Evolutionary conservation across 2,329 filamentous ascomycete genomes (phyloP), one percentile per base, ranked within the genome.

Genomic region (Cordyceps sp.): DNA sequence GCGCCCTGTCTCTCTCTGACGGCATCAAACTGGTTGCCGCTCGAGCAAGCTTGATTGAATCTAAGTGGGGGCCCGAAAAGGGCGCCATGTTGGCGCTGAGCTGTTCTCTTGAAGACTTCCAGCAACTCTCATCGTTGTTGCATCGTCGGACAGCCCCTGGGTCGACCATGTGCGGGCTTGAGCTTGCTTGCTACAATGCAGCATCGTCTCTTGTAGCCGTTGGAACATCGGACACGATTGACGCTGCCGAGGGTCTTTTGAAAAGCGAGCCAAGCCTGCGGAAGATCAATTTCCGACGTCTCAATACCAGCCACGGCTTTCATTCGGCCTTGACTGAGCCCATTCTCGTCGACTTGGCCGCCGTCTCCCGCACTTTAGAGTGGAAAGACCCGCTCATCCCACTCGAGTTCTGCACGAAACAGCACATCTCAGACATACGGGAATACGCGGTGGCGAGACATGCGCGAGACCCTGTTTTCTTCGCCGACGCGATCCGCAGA

Each of bases 141-240:
- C 16, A 17, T 28, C 15, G 18, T 28, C 10, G 15, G 18, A 4
- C 26, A 14, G n/a, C n/a, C n/a, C n/a, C n/a, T n/a, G n/a, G n/a
- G 14, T 16, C 31, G 2, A 19, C 10, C 12, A 13, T 7, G 1
- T 14, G 6, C 22, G 22, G 19, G 2, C 6, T 43, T 10, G 41
- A 42, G 7, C 31, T 59, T 23, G 53, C 52, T 1, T 55, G 52
- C 35, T 49, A 46, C 24, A 55, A 55, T 29, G 47, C 48, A 2
- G 42, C 48, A 1, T 32, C 33, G 5, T 48, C 42, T 26, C 46
- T 48, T 17, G 50, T 50, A 2, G 27, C 54, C 3, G 52, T 45
- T 7, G 53, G 54, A 1, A 41, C 45, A 10, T 30, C 19, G 4
- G 26, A 36, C 1, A 37, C 45, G 3, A 46, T 54, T 8, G 15